Evolutionary conservation across 208 protist species (phyloP), one percentile per base, ranked within the genome.

Genomic region (Wallacemonas rigidus): DNA sequence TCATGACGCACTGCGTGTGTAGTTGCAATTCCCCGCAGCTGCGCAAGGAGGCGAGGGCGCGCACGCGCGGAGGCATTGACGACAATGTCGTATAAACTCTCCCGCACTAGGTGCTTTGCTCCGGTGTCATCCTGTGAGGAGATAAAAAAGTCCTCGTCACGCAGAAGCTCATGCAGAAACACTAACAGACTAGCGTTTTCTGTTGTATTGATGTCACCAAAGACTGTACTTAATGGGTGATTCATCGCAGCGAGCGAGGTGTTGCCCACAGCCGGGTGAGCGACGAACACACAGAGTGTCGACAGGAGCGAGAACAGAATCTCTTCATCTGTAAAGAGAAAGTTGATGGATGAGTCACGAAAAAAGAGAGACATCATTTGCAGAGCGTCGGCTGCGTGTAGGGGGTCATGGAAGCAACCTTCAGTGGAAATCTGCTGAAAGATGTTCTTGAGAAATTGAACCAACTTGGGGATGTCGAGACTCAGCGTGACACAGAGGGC

Each of bases 341-440:
- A 82, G 51, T 86, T 89, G 41, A 90, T 77, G 39, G 81, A 78
- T 9, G 85, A 84, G 41, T 93, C 87, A 8, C 90, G 68, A 36
- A 97, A 83, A 47, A 95, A 93, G 6, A 96, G 72, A 8, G 82
- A 95, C 40, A 92, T 62, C 84, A 93, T 95, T 74, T 97, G 93
- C 53, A 93, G 61, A 26, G 88, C 85, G 69, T 97, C 93, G 0
- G 84, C 88, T 11, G 89, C 90, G 74, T 97, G 93, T 15, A 86
- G 75, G 55, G 86, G 74, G 69, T 91, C 95, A 73, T 95, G 89
- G 67, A 92, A 97, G 14, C 82, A 72, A 64, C 95, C 93, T 6
- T 88, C 86, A 12, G 51, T 61, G 0, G 81, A 71, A 76, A 90
- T 94, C 45, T 75, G 82, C 7, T 81, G 76, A 69, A 85, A 92